phyloP scores from a whole-genome alignment of 2,329 filamentous ascomycete species.

The Cladosporium sphaerospermum region DNA sequence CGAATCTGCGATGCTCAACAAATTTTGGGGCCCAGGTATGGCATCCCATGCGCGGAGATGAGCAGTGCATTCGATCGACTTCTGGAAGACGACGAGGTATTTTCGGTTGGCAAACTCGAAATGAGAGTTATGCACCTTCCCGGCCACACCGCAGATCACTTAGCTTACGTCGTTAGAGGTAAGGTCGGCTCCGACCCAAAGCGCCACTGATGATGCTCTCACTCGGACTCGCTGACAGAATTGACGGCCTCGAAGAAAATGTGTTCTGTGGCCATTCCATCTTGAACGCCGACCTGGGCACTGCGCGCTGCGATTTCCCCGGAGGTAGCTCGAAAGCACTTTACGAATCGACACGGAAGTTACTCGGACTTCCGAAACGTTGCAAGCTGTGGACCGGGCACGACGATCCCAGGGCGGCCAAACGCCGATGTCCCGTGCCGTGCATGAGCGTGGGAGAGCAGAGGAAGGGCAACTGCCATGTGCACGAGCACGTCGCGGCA shows the following conservation, averaged over 20 bases:
- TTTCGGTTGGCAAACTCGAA: slow-evolving; percentile 44
- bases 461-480: slow-evolving; percentile 30
- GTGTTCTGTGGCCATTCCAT: slow-evolving; percentile 33
- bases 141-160: slow-evolving; percentile 56
- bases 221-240: background rate
- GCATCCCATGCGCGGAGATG: slow-evolving; percentile 40
- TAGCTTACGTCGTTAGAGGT: slow-evolving; percentile 51
- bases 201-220: background rate
- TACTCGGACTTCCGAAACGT: slow-evolving; percentile 26
- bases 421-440: slow-evolving; percentile 9
- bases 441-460: slow-evolving; percentile 34
- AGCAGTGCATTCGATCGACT: slow-evolving; percentile 46
- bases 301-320: slow-evolving; percentile 32
- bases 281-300: slow-evolving; percentile 31
- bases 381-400: slow-evolving; percentile 32
- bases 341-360: slow-evolving; percentile 25
- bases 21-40: slow-evolving; percentile 46
- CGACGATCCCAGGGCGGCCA: slow-evolving; percentile 27
- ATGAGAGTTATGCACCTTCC: slow-evolving; percentile 50
- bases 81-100: slow-evolving; percentile 49
- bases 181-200: background rate
- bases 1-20: slow-evolving; percentile 48
- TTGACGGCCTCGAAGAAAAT: slow-evolving; percentile 23
- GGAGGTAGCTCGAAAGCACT: slow-evolving; percentile 27
- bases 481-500: slow-evolving; percentile 22